Evolutionary conservation across 495 filamentous ascomycete species (phyloP).

Genomic region (Penicillium paradoxum): DNA sequence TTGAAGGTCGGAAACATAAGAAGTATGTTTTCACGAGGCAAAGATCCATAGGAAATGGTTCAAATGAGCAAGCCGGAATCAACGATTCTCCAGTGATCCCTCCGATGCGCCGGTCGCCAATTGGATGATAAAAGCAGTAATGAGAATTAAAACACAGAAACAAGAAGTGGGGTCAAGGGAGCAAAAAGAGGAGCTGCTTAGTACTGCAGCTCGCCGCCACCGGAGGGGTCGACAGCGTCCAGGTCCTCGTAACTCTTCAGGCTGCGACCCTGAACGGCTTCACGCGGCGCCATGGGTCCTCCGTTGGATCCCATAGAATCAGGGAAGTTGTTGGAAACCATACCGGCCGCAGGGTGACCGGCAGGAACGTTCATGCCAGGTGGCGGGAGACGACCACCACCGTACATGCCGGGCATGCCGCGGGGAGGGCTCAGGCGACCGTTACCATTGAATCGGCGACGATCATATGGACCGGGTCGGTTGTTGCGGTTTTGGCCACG

Average conservation of each 20-base stretch:
- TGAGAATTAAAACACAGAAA: background rate
- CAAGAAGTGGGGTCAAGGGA: background rate
- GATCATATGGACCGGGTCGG: conserved; percentile 56
- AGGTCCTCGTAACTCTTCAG: conserved; percentile 96
- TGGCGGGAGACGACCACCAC: conserved; percentile 35
- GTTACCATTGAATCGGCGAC: conserved; percentile 36
- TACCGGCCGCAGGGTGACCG: conserved; percentile 39
- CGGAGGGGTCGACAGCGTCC: conserved; percentile 63
- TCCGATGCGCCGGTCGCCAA: conserved; percentile 12
- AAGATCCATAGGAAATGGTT: background rate
- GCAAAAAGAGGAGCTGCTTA: conserved; percentile 21
- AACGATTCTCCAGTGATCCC: background rate
- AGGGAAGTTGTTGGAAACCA: conserved; percentile 42
- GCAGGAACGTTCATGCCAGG: conserved; percentile 34
- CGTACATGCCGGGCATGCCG: conserved; percentile 34
- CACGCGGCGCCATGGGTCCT: conserved; percentile 67
- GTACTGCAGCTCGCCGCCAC: conserved; percentile 59
- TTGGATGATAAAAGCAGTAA: conserved; percentile 4
- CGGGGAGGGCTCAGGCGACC: conserved; percentile 43
- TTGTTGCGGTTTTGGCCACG: conserved; percentile 49
- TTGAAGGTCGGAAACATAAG: background rate
- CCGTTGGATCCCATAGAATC: conserved; percentile 49
- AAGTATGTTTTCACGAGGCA: background rate
- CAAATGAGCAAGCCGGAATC: background rate
- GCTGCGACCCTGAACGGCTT: conserved; percentile 84